Evolutionary conservation across 2,329 filamentous ascomycete species (phyloP).

Genomic region (Didymellaceae sp.): DNA sequence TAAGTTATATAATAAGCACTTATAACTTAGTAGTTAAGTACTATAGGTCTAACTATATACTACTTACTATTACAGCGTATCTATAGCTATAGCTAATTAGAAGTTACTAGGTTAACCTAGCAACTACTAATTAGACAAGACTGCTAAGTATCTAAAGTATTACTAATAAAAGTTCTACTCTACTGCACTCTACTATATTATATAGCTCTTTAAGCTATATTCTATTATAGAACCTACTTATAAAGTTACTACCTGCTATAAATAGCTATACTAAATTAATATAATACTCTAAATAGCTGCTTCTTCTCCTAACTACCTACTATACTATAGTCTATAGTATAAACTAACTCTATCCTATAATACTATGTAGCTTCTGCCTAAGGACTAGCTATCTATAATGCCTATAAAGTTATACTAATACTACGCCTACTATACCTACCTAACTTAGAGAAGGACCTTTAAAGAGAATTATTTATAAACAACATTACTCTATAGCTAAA

Average conservation of each 20-base stretch:
- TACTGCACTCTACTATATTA: background rate
- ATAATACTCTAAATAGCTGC: background rate
- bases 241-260: slow-evolving; percentile 1
- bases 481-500: no score
- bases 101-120: no score
- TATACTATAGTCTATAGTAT: background rate
- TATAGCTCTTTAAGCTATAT: slow-evolving; percentile 2
- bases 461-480: no score
- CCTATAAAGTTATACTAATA: no score
- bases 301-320: background rate
- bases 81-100: no score
- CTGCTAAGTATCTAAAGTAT: background rate
- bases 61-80: no score
- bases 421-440: no score
- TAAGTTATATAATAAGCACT: no score
- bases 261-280: slow-evolving; percentile 2
- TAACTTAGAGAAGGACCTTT: no score
- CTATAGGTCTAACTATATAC: no score
- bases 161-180: background rate
- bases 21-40: no score
- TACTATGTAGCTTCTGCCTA: background rate
- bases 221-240: background rate
- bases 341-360: background rate
- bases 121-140: no score
- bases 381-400: background rate